Evolutionary conservation across 164 flowering plant species (phyloP).

Genomic region (Magnolia officinalis): DNA sequence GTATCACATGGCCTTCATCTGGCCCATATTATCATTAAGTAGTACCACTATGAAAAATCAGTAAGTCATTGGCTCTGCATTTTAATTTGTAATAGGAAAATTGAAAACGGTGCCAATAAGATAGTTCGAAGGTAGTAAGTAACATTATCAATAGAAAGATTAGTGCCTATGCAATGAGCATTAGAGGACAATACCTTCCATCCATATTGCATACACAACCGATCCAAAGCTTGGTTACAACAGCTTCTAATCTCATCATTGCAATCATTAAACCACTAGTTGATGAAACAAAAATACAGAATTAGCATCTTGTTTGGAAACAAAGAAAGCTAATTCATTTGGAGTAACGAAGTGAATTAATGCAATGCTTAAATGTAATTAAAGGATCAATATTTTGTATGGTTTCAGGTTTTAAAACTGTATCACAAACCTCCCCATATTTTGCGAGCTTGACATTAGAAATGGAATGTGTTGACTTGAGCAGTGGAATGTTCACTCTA

Average conservation of each 20-base stretch:
- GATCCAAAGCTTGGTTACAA: constrained; percentile 54
- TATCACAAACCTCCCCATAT: constrained; percentile 64
- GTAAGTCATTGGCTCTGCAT: background rate
- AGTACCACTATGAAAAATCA: background rate
- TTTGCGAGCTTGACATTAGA: constrained; percentile 61
- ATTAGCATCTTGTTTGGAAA: constrained; percentile 3
- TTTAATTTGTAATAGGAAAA: background rate
- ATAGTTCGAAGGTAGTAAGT: background rate
- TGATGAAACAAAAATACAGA: constrained; percentile 4
- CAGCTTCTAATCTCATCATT: constrained; percentile 60
- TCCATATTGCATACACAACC: constrained; percentile 47
- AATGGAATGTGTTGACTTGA: constrained; percentile 33
- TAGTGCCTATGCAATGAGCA: background rate
- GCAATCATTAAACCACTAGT: constrained; percentile 92
- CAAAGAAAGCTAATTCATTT: background rate
- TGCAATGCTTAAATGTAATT: background rate
- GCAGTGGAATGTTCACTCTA: constrained; percentile 50
- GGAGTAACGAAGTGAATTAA: background rate
- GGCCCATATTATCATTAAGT: background rate
- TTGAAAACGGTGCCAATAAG: background rate
- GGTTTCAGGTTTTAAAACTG: background rate
- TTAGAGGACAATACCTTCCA: constrained; percentile 64
- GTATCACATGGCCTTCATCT: background rate
- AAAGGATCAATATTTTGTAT: background rate
- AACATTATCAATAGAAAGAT: background rate